These are phyloP conservation scores for Bjerkandera adusta DNA, from an alignment of 1,284 basidiomycete genomes.

Conservation along the genomic window DNA sequence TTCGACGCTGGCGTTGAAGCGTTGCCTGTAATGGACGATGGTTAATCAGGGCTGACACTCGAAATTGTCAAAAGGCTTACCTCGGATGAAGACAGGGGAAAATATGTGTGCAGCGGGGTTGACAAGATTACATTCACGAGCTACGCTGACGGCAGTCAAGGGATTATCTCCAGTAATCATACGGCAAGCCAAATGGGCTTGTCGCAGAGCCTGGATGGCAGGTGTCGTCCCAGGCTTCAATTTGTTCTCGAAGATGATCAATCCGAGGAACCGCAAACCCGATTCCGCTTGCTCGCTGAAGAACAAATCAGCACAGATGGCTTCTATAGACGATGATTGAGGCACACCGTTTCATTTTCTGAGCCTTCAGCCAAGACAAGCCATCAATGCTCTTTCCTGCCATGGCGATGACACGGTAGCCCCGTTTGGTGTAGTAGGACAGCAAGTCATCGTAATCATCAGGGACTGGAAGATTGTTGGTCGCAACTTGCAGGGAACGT, in stretches of 20 bases:
- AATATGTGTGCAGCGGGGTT: conserved; percentile 93
- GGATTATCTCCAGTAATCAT: conserved; percentile 99
- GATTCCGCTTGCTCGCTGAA: conserved; percentile 91
- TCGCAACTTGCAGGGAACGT: neutral
- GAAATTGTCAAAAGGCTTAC: conserved; percentile 35
- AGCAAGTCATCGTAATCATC: conserved; percentile 96
- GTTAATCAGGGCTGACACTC: neutral
- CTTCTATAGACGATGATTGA: too few relatives aligned
- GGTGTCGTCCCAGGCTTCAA: conserved; percentile 92
- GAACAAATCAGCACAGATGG: conserved; percentile 9
- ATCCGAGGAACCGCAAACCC: conserved; percentile 87
- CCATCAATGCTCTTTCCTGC: conserved; percentile 95
- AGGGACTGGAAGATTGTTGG: conserved; percentile 61
- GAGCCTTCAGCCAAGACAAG: conserved; percentile 96
- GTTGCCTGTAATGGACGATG: conserved; percentile 45
- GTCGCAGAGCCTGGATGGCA: conserved; percentile 86
- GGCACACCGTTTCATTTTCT: conserved; percentile 89
- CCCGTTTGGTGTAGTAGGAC: conserved; percentile 96
- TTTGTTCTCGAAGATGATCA: conserved; percentile 99
- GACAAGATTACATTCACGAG: conserved; percentile 91
- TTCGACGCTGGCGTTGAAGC: conserved; percentile 60
- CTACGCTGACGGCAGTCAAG: conserved; percentile 95
- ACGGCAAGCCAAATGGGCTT: conserved; percentile 90
- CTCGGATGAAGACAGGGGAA: conserved; percentile 78
- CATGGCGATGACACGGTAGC: conserved; percentile 97